Conservation (phyloP, 2,329 filamentous ascomycete genomes). For the Paecilomyces fulvus region DNA sequence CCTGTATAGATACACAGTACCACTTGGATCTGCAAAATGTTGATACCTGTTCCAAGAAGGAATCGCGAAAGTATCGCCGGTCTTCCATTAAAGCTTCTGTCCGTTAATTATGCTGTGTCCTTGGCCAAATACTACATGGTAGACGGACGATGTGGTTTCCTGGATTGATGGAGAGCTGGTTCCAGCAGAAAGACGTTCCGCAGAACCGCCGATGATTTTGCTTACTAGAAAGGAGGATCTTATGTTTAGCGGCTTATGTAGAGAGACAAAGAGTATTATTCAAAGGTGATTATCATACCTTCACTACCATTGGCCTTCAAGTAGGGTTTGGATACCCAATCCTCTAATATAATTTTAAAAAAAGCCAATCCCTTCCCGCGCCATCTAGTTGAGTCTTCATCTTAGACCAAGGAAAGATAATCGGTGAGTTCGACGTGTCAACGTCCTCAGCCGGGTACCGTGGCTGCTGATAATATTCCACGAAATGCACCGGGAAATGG, state of each 20-base stretch:
- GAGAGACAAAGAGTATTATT: constrained; percentile 1
- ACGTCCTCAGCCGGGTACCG: constrained; percentile 42
- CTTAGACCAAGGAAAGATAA: constrained; percentile 42
- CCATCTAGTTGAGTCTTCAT: constrained; percentile 40
- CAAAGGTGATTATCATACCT: constrained; percentile 12
- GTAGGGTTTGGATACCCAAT: constrained; percentile 25
- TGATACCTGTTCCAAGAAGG: constrained; percentile 45
- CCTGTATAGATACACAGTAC: constrained; percentile 43
- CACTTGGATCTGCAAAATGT: constrained; percentile 32
- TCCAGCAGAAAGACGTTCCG: constrained; percentile 36
- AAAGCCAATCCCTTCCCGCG: constrained; percentile 19
- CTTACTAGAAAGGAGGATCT: constrained; percentile 26
- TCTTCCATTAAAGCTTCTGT: constrained; percentile 35
- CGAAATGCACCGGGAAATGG: constrained; percentile 43
- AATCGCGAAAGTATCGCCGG: constrained; percentile 48
- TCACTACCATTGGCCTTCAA: constrained; percentile 26
- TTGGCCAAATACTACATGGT: constrained; percentile 43
- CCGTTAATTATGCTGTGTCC: constrained; percentile 37
- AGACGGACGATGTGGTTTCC: constrained; percentile 47
- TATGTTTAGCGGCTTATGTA: background rate
- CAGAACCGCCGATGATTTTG: constrained; percentile 40
- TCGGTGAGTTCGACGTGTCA: constrained; percentile 29
- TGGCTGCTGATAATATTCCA: constrained; percentile 38
- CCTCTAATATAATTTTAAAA: too few species aligned
- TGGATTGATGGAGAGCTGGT: constrained; percentile 28